Base-by-base conservation (phyloP, 768 basidiomycete species). In the Hortiboletus flavorubellus region DNA sequence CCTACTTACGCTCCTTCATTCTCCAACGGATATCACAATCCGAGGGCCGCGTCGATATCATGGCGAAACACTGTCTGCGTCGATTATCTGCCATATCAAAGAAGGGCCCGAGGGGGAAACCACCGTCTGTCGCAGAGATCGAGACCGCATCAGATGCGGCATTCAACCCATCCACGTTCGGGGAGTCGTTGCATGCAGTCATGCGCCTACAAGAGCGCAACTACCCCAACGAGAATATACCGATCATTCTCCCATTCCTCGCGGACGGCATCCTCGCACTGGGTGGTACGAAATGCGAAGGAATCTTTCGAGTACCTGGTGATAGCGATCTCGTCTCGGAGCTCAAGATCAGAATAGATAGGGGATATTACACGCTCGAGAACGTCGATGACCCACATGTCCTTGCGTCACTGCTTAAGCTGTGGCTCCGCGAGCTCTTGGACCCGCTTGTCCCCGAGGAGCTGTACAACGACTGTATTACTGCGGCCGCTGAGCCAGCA, bases 101-200 rank as follows among this genome's bases (percentile, higher is more conserved):
- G 70, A 93, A 90, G 65, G 93, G 94, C 0, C 91, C 92, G 0
- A 77, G 91, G 60, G 92, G 93, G 2, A 93, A 92, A 65, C 80
- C 91, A 1, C 90, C 94, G 3, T 82, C 84, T 2, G 73, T 84
- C 23, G 79, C 86, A 10, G 95, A 98, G 73, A 96, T 98, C 53
- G 93, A 96, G 74, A 91, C 88, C 2, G 94, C 94, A 21, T 88
- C 90, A 83, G 92, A 94, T 63, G 93, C 93, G 29, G 93, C 95
- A 8, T 98, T 97, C 75, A 90, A 94, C 59, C 93, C 94, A 0
- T 94, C 92, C 1, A 93, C 90, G 2, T 98, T 97, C 64, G 93
- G 93, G 14, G 93, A 95, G 75, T 86, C 91, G 0, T 77, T 98
- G 12, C 89, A 90, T 59, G 85, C 85, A 26, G 89, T 93, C 56